Evolutionary conservation across 768 basidiomycete species (phyloP).

Genomic region (Sistotremastrum suecicum): DNA sequence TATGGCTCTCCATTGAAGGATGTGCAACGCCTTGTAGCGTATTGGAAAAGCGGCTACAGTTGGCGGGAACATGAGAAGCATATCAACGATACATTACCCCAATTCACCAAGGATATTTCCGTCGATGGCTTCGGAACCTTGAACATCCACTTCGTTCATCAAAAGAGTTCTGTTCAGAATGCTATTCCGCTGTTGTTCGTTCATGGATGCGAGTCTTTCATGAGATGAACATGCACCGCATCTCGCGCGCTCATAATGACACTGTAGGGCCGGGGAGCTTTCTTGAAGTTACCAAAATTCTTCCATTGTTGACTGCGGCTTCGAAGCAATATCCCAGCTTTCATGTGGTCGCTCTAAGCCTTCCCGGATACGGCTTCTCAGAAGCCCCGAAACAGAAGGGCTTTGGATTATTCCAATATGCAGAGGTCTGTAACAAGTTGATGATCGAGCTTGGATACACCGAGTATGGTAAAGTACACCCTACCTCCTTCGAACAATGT

Average conservation of each 20-base stretch:
- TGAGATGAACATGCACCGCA: background rate
- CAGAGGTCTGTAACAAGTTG: slow-evolving; percentile 35
- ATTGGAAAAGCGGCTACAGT: slow-evolving; percentile 41
- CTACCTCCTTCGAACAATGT: background rate
- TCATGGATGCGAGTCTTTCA: slow-evolving; percentile 35
- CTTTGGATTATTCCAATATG: slow-evolving; percentile 35
- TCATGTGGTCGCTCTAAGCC: slow-evolving; percentile 43
- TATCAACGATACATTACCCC: slow-evolving; percentile 38
- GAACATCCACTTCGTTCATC: slow-evolving; percentile 46
- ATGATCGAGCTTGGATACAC: slow-evolving; percentile 35
- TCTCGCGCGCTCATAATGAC: background rate
- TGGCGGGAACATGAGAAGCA: slow-evolving; percentile 39
- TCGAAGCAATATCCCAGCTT: slow-evolving; percentile 37
- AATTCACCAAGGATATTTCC: slow-evolving; percentile 37
- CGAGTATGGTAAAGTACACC: slow-evolving; percentile 28
- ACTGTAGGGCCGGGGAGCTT: slow-evolving; percentile 49
- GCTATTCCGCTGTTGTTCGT: slow-evolving; percentile 48
- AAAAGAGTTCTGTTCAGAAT: slow-evolving; percentile 16
- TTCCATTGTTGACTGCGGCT: slow-evolving; percentile 33
- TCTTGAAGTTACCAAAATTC: slow-evolving; percentile 39
- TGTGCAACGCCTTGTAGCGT: slow-evolving; percentile 29
- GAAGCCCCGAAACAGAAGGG: slow-evolving; percentile 39
- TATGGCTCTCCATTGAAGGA: slow-evolving; percentile 40
- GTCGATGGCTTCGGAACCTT: slow-evolving; percentile 33
- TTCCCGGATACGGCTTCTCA: slow-evolving; percentile 53